phyloP scores from a whole-genome alignment of 768 basidiomycete genomes.

The Suillus decipiens region DNA sequence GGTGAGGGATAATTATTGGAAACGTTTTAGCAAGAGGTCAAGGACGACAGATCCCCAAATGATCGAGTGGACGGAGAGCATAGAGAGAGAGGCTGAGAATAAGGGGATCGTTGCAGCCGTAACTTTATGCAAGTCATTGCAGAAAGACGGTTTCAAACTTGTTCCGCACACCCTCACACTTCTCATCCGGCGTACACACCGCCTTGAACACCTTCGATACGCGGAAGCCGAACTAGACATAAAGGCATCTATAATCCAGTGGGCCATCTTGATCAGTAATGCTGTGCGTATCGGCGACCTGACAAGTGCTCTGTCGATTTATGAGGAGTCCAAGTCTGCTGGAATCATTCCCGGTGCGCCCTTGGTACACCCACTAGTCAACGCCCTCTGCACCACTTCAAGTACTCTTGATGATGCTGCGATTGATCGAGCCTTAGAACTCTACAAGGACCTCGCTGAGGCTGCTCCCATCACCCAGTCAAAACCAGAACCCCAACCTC shows the following conservation, averaged over 20 bases:
- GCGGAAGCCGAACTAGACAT: conserved; percentile 44
- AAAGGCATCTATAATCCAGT: conserved; percentile 45
- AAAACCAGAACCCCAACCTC: conserved; percentile 7
- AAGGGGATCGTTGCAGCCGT: conserved; percentile 38
- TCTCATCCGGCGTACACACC: conserved; percentile 44
- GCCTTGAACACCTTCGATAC: conserved; percentile 42
- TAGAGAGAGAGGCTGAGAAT: conserved; percentile 33
- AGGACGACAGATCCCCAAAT: conserved; percentile 28
- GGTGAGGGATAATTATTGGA: conserved; percentile 40
- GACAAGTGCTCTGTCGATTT: conserved; percentile 48
- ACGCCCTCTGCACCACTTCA: conserved; percentile 44
- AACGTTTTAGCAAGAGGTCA: conserved; percentile 32
- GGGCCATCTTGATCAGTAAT: conserved; percentile 59
- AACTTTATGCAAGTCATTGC: conserved; percentile 34
- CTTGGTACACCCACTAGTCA: conserved; percentile 58
- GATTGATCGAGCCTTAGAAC: conserved; percentile 53
- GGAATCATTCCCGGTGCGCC: conserved; percentile 50
- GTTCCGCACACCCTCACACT: conserved; percentile 37
- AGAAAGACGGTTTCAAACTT: conserved; percentile 35
- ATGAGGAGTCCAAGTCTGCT: conserved; percentile 43
- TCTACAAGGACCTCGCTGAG: conserved; percentile 51
- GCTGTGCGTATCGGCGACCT: conserved; percentile 41
- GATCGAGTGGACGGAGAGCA: conserved; percentile 31
- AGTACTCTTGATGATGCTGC: conserved; percentile 39
- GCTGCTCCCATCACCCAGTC: conserved; percentile 30